Evolutionary conservation across 1,284 basidiomycete genomes (phyloP).

Genomic region (Tilletia setariae): DNA sequence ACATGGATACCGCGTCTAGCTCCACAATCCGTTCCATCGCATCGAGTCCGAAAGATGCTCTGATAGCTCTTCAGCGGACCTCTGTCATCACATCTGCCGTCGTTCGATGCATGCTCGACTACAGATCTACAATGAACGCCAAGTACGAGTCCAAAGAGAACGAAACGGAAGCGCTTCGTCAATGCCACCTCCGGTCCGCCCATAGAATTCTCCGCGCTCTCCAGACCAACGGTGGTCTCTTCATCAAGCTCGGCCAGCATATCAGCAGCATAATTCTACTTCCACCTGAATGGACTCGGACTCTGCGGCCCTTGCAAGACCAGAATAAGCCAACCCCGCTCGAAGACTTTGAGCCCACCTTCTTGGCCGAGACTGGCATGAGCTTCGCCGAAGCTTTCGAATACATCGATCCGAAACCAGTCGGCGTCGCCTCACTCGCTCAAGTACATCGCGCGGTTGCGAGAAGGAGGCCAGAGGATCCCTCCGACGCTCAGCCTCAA

Average conservation of each 20-base stretch:
- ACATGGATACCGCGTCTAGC: not conserved
- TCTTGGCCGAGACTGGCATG: conserved; percentile 49
- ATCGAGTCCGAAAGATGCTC: conserved; percentile 23
- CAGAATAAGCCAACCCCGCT: conserved; percentile 52
- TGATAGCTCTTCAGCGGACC: conserved; percentile 43
- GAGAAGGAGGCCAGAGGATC: conserved; percentile 62
- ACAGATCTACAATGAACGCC: conserved; percentile 44
- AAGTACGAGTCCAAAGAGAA: conserved; percentile 34
- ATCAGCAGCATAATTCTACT: conserved; percentile 68
- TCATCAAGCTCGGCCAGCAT: conserved; percentile 71
- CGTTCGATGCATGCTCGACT: conserved; percentile 51
- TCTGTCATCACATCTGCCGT: conserved; percentile 51
- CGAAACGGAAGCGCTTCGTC: conserved; percentile 39
- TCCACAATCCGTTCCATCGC: not conserved
- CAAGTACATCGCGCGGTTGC: conserved; percentile 88
- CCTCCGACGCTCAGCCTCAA: conserved; percentile 45
- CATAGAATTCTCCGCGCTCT: conserved; percentile 46
- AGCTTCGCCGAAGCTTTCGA: conserved; percentile 56
- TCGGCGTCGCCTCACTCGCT: conserved; percentile 87
- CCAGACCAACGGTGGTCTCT: conserved; percentile 77
- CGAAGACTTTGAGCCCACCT: conserved; percentile 50
- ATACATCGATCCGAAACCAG: conserved; percentile 81
- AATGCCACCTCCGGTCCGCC: conserved; percentile 51
- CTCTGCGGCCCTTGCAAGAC: conserved; percentile 62
- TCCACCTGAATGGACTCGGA: conserved; percentile 69